A percentile compares a stretch with the other conserved stretches of the same genome.
These are phyloP conservation scores for Nadsonia commutata DNA, from an alignment of 1,139 yeast species.

Conservation along the genomic window DNA sequence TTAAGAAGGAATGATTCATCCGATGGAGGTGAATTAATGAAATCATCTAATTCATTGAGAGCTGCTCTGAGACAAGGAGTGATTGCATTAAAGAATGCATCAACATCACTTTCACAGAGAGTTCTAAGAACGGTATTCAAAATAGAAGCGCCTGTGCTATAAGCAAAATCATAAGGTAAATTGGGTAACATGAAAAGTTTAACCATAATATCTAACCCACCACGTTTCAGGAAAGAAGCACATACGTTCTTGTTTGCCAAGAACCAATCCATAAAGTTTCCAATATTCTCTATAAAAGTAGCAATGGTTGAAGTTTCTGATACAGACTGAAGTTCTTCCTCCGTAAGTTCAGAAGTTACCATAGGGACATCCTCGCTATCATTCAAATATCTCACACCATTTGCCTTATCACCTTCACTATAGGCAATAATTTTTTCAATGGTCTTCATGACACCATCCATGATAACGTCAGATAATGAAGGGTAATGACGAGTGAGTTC, in stretches of 20 bases:
- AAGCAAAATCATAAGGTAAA: constrained; percentile 25
- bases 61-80: constrained; percentile 2
- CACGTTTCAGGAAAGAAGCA: constrained; percentile 20
- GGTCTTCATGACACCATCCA: constrained; percentile 5
- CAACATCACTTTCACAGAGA: constrained; percentile 13
- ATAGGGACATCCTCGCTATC: background rate
- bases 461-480: constrained; percentile 2
- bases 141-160: constrained; percentile 18
- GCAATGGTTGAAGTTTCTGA: constrained; percentile 11
- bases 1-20: constrained; percentile 1
- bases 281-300: constrained; percentile 14
- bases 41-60: constrained; percentile 8
- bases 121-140: constrained; percentile 16
- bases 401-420: background rate
- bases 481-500: constrained; percentile 29
- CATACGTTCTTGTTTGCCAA: constrained; percentile 21
- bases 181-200: constrained; percentile 16
- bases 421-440: background rate
- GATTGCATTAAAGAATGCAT: background rate
- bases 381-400: background rate
- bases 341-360: constrained; percentile 4
- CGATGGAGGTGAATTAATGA: constrained; percentile 3
- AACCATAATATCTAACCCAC: constrained; percentile 18
- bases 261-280: constrained; percentile 21
- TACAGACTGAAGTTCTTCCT: constrained; percentile 2